These are phyloP conservation scores for Juglanconis oblonga DNA, from an alignment of 2,329 filamentous ascomycete species.

Conservation along the genomic window DNA sequence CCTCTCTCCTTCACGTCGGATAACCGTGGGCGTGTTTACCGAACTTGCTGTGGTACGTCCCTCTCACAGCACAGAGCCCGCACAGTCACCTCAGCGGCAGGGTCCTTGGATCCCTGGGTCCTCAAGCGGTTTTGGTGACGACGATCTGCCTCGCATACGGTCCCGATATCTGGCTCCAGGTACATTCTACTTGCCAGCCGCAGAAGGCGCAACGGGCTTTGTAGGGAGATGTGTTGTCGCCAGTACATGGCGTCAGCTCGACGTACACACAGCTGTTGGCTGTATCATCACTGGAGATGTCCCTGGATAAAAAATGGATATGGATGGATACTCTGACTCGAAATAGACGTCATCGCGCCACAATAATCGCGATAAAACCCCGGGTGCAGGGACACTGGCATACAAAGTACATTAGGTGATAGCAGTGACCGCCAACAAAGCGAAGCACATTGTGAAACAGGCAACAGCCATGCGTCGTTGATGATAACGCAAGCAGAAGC, in stretches of 20 bases:
- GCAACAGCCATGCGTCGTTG: background rate
- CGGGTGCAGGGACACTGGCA: background rate
- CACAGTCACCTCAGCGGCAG: background rate
- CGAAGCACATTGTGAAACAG: background rate
- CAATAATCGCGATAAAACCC: constrained; percentile 19
- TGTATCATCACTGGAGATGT: constrained; percentile 3
- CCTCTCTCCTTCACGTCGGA: background rate
- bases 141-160: background rate
- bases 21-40: background rate
- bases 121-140: background rate
- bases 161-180: background rate
- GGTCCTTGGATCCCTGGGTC: background rate
- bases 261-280: background rate
- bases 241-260: constrained; percentile 8
- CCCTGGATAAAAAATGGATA: background rate
- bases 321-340: constrained; percentile 16
- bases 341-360: constrained; percentile 18
- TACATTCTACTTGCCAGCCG: constrained; percentile 9
- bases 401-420: background rate
- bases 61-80: background rate
- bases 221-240: constrained; percentile 1
- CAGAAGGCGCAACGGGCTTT: background rate
- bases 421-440: background rate
- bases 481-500: background rate
- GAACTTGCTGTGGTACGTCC: background rate